These are phyloP conservation scores for Aspergillus carlsbadensis DNA, from an alignment of 495 filamentous ascomycete species.

Conservation along the genomic window DNA sequence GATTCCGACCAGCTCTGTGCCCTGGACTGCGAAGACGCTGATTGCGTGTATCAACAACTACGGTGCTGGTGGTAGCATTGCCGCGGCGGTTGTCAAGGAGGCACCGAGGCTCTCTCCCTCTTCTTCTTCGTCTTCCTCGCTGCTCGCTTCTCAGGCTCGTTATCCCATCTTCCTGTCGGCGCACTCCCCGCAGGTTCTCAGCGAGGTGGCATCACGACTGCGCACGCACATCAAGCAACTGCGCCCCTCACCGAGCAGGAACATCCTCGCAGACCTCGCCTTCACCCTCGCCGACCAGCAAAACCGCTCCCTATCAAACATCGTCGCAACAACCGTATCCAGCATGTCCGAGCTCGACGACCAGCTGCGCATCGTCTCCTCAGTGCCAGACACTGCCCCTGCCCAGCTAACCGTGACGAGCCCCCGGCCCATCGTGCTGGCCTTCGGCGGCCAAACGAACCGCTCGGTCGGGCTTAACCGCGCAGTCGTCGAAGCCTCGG, in stretches of 20 bases:
- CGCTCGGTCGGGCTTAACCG: neutral
- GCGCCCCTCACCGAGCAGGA: neutral
- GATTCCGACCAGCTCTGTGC: neutral
- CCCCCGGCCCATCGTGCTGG: neutral
- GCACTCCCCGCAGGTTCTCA: neutral
- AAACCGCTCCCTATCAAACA: neutral
- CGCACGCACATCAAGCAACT: neutral
- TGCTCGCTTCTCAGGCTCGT: neutral
- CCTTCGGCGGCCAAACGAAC: conserved; percentile 1
- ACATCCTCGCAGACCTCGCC: neutral
- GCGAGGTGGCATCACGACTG: neutral
- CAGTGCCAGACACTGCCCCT: neutral
- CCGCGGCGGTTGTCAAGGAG: neutral
- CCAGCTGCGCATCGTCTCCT: neutral
- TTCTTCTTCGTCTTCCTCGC: too few relatives aligned
- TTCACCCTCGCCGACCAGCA: neutral
- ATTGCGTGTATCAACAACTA: conserved; percentile 1
- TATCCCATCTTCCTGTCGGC: neutral
- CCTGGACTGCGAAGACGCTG: neutral
- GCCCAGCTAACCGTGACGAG: neutral
- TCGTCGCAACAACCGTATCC: neutral
- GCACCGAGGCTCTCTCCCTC: neutral
- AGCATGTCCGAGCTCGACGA: neutral
- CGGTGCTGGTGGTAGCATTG: neutral
- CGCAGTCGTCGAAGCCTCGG: neutral